Conservation (phyloP, 495 filamentous ascomycete genomes). For the Podospora tetraspora region DNA sequence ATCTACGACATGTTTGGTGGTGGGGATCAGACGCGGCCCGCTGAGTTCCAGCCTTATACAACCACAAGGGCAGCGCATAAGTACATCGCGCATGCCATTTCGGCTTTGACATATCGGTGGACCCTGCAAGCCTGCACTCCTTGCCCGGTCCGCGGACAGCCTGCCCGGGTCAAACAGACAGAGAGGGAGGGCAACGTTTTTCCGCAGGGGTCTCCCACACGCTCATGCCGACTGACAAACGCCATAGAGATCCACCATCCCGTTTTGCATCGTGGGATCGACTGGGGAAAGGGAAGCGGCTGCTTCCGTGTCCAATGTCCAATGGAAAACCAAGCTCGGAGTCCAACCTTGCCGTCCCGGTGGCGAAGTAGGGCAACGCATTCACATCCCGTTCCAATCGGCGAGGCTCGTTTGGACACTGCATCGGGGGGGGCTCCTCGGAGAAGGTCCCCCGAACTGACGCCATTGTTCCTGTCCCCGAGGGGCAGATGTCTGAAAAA, state of each 20-base stretch:
- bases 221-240: neutral
- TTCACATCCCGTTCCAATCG: neutral
- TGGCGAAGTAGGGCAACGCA: neutral
- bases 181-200: no score
- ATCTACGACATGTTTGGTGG: neutral
- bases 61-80: neutral
- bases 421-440: neutral
- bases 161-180: no score
- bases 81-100: neutral
- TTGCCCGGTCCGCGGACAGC: no score
- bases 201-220: neutral
- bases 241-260: neutral
- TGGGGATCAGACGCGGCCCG: neutral
- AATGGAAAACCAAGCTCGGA: neutral
- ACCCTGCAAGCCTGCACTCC: neutral
- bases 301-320: neutral
- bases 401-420: constrained; percentile 1
- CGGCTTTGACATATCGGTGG: neutral
- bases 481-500: no score
- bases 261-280: neutral
- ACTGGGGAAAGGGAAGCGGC: neutral
- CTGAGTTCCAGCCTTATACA: neutral
- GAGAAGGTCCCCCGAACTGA: neutral
- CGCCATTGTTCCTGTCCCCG: neutral
- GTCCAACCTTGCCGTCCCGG: neutral